Evolutionary conservation across 2,329 filamentous ascomycete genomes (phyloP).

Genomic region (Clonostachys chloroleuca): DNA sequence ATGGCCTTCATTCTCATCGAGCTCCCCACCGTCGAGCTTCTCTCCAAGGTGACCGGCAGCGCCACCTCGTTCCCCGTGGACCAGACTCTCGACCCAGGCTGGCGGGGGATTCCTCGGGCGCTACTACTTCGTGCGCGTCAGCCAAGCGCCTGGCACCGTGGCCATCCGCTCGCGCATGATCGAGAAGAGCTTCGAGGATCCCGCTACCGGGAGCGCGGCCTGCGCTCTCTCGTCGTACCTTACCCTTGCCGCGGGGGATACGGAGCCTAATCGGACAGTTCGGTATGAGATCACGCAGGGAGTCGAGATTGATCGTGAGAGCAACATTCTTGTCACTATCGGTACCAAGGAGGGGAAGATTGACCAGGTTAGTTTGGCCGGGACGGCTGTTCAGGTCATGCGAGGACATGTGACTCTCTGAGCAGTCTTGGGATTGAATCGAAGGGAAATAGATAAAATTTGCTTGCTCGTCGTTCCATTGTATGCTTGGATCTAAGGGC

Average conservation of each 20-base stretch:
- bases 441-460: too few species aligned
- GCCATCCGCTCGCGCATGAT: constrained; percentile 59
- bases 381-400: constrained; percentile 27
- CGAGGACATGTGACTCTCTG: constrained; percentile 21
- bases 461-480: too few species aligned
- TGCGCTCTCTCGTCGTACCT: constrained; percentile 52
- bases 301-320: constrained; percentile 61
- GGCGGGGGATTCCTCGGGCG: constrained; percentile 50
- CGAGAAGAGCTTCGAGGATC: constrained; percentile 45
- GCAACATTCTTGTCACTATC: constrained; percentile 44
- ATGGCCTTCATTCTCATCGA: constrained; percentile 69
- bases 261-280: constrained; percentile 17
- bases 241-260: constrained; percentile 27
- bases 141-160: constrained; percentile 16
- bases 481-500: too few species aligned
- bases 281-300: constrained; percentile 57
- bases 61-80: constrained; percentile 22
- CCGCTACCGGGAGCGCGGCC: constrained; percentile 60
- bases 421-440: not conserved
- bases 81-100: constrained; percentile 40
- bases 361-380: constrained; percentile 21
- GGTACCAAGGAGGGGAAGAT: constrained; percentile 19
- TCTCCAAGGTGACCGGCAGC: constrained; percentile 36
- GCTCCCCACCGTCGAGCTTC: constrained; percentile 53
- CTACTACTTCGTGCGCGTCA: constrained; percentile 53